phyloP scores from a whole-genome alignment of 2,329 filamentous ascomycete genomes.

The Aspergillus tanneri region DNA sequence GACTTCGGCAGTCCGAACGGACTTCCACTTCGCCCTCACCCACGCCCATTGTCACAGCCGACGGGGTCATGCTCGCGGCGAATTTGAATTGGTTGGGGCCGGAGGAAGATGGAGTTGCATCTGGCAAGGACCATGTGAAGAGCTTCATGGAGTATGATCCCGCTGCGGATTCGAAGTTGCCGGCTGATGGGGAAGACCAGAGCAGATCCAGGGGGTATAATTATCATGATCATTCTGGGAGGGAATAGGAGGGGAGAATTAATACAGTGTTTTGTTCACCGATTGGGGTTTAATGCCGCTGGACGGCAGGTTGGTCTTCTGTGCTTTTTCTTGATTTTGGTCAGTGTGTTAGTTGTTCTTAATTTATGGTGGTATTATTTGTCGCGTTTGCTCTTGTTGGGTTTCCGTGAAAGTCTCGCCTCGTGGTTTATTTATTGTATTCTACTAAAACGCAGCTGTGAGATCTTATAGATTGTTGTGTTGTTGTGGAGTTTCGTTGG shows the following conservation, averaged over 20 bases:
- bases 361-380: too few relatives aligned
- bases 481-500: too few relatives aligned
- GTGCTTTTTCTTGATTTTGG: too few relatives aligned
- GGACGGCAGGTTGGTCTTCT: too few relatives aligned
- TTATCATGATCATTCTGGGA: background rate
- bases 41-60: slow-evolving; percentile 23
- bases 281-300: too few relatives aligned
- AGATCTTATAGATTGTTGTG: too few relatives aligned
- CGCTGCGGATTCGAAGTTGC: slow-evolving; percentile 1
- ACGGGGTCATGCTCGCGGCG: slow-evolving; percentile 29
- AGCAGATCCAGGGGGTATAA: background rate
- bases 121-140: slow-evolving; percentile 15
- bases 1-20: background rate
- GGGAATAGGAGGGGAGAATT: background rate
- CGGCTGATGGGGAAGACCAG: slow-evolving; percentile 4
- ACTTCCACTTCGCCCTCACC: background rate
- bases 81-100: slow-evolving; percentile 21
- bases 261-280: too few relatives aligned
- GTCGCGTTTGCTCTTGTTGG: too few relatives aligned
- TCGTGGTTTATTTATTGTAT: too few relatives aligned
- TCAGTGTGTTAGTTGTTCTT: too few relatives aligned
- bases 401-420: too few relatives aligned
- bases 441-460: too few relatives aligned
- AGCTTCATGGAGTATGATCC: slow-evolving; percentile 30
- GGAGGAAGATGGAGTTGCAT: background rate